A percentile compares a stretch with the other conserved stretches of the same genome.
phyloP scores from a whole-genome alignment of 768 basidiomycete species.

The Rhodotorula diobovata region DNA sequence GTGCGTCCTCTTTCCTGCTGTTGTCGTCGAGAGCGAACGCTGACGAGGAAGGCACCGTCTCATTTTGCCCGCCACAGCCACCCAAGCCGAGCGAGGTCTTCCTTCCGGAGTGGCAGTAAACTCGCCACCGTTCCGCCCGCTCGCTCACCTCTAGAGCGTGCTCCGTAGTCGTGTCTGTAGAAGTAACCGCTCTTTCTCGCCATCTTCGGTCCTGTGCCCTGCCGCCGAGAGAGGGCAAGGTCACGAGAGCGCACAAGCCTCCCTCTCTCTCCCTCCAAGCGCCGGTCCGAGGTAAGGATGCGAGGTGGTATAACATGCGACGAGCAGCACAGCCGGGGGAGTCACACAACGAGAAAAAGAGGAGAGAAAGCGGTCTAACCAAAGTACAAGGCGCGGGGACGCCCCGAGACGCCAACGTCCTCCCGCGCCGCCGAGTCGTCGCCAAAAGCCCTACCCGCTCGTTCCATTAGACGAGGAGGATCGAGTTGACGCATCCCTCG shows the following conservation, averaged over 20 bases:
- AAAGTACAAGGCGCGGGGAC: not conserved
- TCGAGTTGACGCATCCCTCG: not conserved
- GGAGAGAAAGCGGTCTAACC: not conserved
- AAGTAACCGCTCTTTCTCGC: not conserved
- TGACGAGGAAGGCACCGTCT: not conserved
- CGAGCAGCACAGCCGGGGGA: not conserved
- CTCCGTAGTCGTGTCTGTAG: not conserved
- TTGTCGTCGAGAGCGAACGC: too few species aligned
- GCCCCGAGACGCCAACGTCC: not conserved
- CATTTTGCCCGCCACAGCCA: conserved; percentile 13
- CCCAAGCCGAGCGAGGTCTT: conserved; percentile 32
- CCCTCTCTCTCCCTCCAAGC: too few species aligned
- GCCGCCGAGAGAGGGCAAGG: too few species aligned
- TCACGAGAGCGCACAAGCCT: too few species aligned
- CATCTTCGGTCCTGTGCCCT: too few species aligned
- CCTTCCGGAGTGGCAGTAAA: conserved; percentile 34
- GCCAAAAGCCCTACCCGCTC: too few species aligned
- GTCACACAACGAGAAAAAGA: not conserved
- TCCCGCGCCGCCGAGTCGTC: not conserved
- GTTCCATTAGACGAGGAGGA: not conserved
- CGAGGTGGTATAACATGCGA: not conserved
- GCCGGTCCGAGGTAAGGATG: too few species aligned
- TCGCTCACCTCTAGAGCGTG: too few species aligned
- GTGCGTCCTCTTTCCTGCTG: conserved; percentile 2
- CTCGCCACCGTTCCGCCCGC: too few species aligned